These are phyloP conservation scores for Saraca asoca DNA, from an alignment of 331 rosid genomes.

Conservation along the genomic window DNA sequence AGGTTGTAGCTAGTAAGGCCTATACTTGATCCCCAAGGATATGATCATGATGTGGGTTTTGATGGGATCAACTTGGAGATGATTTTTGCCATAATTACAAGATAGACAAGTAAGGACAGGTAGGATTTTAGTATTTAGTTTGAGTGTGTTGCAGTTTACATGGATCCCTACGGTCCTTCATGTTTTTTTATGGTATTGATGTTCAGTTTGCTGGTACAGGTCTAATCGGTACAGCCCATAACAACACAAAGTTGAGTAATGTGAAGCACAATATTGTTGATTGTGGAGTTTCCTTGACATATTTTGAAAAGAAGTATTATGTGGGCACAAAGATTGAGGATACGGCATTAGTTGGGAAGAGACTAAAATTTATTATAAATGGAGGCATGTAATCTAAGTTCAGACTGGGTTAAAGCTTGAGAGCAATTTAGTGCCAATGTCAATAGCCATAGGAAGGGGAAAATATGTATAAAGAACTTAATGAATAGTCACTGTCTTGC, in stretches of 20 bases:
- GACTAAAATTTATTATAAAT: too few species aligned
- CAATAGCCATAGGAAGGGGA: conserved; percentile 87
- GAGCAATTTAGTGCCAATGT: conserved; percentile 71
- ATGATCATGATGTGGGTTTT: conserved; percentile 85
- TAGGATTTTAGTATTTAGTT: too few species aligned
- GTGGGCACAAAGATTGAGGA: too few species aligned
- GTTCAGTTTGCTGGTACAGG: conserved; percentile 79
- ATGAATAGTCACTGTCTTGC: too few species aligned
- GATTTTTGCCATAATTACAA: conserved; percentile 56
- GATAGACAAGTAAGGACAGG: conserved; percentile 86
- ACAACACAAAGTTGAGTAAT: conserved; percentile 70
- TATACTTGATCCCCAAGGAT: too few species aligned
- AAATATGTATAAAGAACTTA: conserved; percentile 68
- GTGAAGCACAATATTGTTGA: too few species aligned
- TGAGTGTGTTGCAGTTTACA: conserved; percentile 79
- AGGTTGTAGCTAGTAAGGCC: conserved; percentile 91
- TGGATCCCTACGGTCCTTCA: conserved; percentile 59
- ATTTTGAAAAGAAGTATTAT: too few species aligned
- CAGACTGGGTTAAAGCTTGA: conserved; percentile 63
- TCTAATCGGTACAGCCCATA: conserved; percentile 59
- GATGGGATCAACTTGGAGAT: conserved; percentile 89
- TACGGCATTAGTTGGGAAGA: too few species aligned
- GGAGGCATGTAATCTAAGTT: conserved; percentile 68
- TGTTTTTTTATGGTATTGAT: conserved; percentile 71
- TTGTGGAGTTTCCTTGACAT: too few species aligned